These are phyloP conservation scores for Aureobasidium lini DNA, from an alignment of 2,329 filamentous ascomycete species.

Conservation along the genomic window DNA sequence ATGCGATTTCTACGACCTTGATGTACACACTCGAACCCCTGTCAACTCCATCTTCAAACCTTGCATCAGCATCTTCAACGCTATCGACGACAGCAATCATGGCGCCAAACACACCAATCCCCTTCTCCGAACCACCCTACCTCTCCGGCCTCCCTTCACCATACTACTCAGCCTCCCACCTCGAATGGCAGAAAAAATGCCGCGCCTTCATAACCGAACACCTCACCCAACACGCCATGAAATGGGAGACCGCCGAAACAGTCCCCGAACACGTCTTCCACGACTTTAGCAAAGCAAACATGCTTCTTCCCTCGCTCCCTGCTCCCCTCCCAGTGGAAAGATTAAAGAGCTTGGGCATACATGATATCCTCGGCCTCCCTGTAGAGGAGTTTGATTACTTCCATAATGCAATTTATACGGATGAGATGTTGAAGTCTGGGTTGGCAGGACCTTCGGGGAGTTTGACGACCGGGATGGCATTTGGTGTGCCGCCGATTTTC, in stretches of 20 bases:
- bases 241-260: slow-evolving; percentile 61
- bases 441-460: slow-evolving; percentile 55
- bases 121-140: slow-evolving; percentile 68
- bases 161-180: slow-evolving; percentile 61
- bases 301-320: slow-evolving; percentile 63
- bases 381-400: slow-evolving; percentile 70
- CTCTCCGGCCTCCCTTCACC: slow-evolving; percentile 62
- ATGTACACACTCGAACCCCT: neutral
- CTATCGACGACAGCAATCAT: neutral
- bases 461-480: slow-evolving; percentile 65
- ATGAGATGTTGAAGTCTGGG: slow-evolving; percentile 63
- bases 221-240: slow-evolving; percentile 53
- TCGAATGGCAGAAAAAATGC: slow-evolving; percentile 59
- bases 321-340: slow-evolving; percentile 61
- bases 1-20: neutral
- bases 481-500: slow-evolving; percentile 63
- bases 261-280: slow-evolving; percentile 58
- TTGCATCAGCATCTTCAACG: neutral
- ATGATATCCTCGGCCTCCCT: slow-evolving; percentile 57
- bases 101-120: slow-evolving; percentile 35
- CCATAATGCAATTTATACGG: slow-evolving; percentile 61
- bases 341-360: slow-evolving; percentile 58
- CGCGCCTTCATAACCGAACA: slow-evolving; percentile 59
- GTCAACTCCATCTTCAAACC: neutral
- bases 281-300: slow-evolving; percentile 57